A percentile compares a stretch with the other conserved stretches of the same genome.
Evolutionary conservation across 2,329 filamentous ascomycete species (phyloP).

Genomic region (Hypoxylon sp.): DNA sequence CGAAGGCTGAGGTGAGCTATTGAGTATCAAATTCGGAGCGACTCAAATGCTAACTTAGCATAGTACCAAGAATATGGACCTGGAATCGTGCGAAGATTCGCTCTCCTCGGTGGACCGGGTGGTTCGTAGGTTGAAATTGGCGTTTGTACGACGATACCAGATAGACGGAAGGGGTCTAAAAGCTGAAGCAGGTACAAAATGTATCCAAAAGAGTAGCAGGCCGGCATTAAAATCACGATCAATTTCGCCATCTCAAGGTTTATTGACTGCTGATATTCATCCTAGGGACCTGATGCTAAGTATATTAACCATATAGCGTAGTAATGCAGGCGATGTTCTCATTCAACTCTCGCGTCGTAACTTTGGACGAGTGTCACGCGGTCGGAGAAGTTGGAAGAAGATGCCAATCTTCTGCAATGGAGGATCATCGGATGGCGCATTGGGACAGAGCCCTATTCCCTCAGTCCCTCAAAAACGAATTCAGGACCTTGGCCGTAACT

Average conservation of each 20-base stretch:
- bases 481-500: slow-evolving; percentile 28
- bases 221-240: slow-evolving; percentile 36
- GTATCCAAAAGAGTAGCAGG: slow-evolving; percentile 41
- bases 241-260: slow-evolving; percentile 8
- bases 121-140: slow-evolving; percentile 67
- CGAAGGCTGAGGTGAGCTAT: slow-evolving; percentile 75
- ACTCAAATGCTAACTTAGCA: slow-evolving; percentile 28
- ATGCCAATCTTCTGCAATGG: neutral
- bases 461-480: slow-evolving; percentile 19
- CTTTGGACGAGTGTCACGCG: neutral
- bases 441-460: slow-evolving; percentile 3
- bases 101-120: slow-evolving; percentile 90
- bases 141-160: slow-evolving; percentile 30
- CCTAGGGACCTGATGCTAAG: neutral
- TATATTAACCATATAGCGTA: neutral
- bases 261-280: neutral
- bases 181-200: slow-evolving; percentile 33
- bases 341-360: neutral
- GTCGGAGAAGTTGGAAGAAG: neutral
- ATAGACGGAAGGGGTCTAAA: slow-evolving; percentile 39
- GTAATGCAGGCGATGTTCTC: neutral
- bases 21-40: too few species aligned
- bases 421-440: neutral
- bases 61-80: slow-evolving; percentile 96
- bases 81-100: slow-evolving; percentile 94